These are phyloP conservation scores for Sutorius eximius DNA, from an alignment of 1,284 basidiomycete genomes.

Conservation along the genomic window DNA sequence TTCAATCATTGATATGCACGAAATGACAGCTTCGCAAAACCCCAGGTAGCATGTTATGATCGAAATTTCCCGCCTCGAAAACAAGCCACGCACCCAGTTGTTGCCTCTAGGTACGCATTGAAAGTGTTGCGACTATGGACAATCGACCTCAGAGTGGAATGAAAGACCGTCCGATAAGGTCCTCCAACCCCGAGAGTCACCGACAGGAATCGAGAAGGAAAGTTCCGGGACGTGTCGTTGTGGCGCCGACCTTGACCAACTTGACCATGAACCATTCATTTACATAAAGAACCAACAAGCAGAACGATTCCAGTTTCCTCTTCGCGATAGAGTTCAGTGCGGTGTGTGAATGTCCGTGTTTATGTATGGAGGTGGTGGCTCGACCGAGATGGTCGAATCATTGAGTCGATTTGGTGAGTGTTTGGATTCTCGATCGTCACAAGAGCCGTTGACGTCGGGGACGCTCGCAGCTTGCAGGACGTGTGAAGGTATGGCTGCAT, in stretches of 20 bases:
- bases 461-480: background rate
- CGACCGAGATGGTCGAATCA: background rate
- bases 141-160: conserved; percentile 19
- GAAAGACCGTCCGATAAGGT: no score
- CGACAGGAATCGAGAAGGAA: no score
- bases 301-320: background rate
- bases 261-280: background rate
- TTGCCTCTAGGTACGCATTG: no score
- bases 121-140: no score
- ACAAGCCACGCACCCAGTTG: no score
- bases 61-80: no score
- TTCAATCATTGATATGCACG: no score
- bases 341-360: background rate
- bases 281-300: background rate
- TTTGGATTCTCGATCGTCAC: background rate
- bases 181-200: no score
- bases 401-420: background rate
- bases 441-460: background rate
- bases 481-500: background rate
- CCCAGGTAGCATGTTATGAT: no score
- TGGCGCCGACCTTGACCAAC: background rate
- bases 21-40: no score
- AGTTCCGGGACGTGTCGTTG: no score
- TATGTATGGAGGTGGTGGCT: background rate
- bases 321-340: no score